Evolutionary conservation across 768 basidiomycete genomes (phyloP).

Genomic region (Leucocoprinus sp.): DNA sequence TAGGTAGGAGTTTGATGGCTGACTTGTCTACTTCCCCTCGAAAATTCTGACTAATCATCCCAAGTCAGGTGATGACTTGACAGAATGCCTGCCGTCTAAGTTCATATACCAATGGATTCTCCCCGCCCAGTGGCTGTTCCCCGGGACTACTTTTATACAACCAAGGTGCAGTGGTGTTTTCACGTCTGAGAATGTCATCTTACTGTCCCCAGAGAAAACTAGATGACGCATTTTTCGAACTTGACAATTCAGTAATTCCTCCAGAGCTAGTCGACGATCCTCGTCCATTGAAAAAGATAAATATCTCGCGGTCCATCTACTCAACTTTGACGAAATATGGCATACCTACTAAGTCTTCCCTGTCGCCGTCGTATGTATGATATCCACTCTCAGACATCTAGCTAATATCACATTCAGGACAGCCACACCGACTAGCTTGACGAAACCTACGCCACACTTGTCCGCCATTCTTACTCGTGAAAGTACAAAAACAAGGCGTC

Average conservation of each 20-base stretch:
- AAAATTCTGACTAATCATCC: no score
- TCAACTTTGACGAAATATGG: constrained; percentile 76
- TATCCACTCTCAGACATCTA: not conserved
- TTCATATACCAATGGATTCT: no score
- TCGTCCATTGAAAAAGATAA: constrained; percentile 45
- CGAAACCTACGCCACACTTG: constrained; percentile 61
- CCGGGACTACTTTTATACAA: constrained; percentile 17
- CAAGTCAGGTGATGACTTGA: no score
- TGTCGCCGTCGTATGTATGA: not conserved
- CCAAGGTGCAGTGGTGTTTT: constrained; percentile 30
- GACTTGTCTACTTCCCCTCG: no score
- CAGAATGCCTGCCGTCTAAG: no score
- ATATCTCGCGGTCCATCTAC: constrained; percentile 56
- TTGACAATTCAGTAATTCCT: constrained; percentile 56
- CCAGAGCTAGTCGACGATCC: constrained; percentile 24
- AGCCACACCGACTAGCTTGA: constrained; percentile 17
- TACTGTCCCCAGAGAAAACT: constrained; percentile 54
- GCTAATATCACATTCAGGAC: not conserved
- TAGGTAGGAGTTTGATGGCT: no score
- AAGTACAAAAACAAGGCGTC: constrained; percentile 45
- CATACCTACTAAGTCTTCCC: constrained; percentile 20
- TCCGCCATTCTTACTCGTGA: constrained; percentile 65
- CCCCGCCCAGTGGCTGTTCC: not conserved
- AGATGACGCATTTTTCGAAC: constrained; percentile 65
- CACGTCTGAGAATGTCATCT: not conserved